These are phyloP conservation scores for Pleurotus ostreatus DNA, from an alignment of 768 basidiomycete species.

Conservation along the genomic window DNA sequence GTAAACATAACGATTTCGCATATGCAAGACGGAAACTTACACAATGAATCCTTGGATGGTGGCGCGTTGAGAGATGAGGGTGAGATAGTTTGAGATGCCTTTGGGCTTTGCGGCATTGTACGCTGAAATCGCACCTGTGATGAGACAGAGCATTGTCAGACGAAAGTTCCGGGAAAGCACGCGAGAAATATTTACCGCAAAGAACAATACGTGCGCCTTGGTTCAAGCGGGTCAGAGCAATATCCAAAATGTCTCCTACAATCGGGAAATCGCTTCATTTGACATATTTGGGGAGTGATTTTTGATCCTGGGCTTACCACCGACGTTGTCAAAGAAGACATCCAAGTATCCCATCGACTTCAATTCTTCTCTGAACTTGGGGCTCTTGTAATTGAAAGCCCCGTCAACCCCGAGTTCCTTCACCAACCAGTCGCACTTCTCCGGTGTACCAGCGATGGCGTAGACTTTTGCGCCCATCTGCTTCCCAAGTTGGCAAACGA, in stretches of 20 bases:
- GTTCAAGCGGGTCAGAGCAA: conserved; percentile 71
- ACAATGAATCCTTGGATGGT: conserved; percentile 83
- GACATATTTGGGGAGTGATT: background rate
- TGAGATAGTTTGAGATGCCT: conserved; percentile 64
- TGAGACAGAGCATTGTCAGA: background rate
- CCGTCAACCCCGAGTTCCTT: conserved; percentile 79
- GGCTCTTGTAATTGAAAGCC: conserved; percentile 85
- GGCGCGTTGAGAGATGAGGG: conserved; percentile 73
- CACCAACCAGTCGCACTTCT: conserved; percentile 86
- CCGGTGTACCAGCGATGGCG: conserved; percentile 79
- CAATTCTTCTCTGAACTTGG: conserved; percentile 67
- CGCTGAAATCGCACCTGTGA: conserved; percentile 73
- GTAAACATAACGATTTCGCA: background rate
- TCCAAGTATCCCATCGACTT: conserved; percentile 77
- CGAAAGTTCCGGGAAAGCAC: background rate
- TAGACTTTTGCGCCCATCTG: conserved; percentile 76
- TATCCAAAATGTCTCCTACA: conserved; percentile 74
- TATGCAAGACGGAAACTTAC: conserved; percentile 33
- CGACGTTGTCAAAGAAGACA: conserved; percentile 83
- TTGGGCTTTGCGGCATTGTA: conserved; percentile 58
- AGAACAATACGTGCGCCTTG: conserved; percentile 72
- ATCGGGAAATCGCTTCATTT: conserved; percentile 14
- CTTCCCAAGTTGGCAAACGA: conserved; percentile 84
- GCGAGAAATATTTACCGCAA: conserved; percentile 51
- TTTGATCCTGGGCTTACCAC: conserved; percentile 29